phyloP scores from a whole-genome alignment of 129 eudicot species.

The Arctium minus region DNA sequence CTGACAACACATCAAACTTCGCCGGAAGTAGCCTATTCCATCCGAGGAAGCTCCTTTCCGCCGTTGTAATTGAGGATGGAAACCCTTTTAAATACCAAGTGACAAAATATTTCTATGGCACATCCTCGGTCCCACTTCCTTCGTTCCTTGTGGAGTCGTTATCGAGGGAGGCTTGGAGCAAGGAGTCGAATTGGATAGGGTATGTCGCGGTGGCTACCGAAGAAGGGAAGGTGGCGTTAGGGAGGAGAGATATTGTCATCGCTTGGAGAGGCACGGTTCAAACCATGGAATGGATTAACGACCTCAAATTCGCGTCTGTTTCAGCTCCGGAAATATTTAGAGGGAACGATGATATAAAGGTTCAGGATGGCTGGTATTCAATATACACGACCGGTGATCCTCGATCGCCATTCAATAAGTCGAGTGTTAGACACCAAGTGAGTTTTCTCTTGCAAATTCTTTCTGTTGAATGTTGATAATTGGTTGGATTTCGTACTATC shows the following conservation, averaged over 20 bases:
- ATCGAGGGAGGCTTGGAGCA: slow-evolving; percentile 89
- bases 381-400: slow-evolving; percentile 69
- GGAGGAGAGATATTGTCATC: slow-evolving; percentile 77
- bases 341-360: slow-evolving; percentile 32
- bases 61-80: slow-evolving; percentile 47
- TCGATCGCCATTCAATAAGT: slow-evolving; percentile 53
- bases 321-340: slow-evolving; percentile 52
- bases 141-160: slow-evolving; percentile 53
- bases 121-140: slow-evolving; percentile 55
- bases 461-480: neutral
- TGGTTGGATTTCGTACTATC: no score
- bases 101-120: slow-evolving; percentile 67
- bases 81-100: slow-evolving; percentile 62
- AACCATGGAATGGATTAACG: slow-evolving; percentile 76
- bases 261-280: slow-evolving; percentile 83
- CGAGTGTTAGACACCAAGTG: slow-evolving; percentile 77
- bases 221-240: slow-evolving; percentile 62
- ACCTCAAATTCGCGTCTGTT: slow-evolving; percentile 51
- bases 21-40: slow-evolving; percentile 59
- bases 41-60: slow-evolving; percentile 31
- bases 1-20: slow-evolving; percentile 51
- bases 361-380: slow-evolving; percentile 82
- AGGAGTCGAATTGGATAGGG: slow-evolving; percentile 93
- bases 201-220: slow-evolving; percentile 87
- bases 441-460: neutral